A percentile compares a stretch with the other conserved stretches of the same genome.
Conservation (phyloP, 192 early-diverging fungal species). For the Obelidium mucronatum region DNA sequence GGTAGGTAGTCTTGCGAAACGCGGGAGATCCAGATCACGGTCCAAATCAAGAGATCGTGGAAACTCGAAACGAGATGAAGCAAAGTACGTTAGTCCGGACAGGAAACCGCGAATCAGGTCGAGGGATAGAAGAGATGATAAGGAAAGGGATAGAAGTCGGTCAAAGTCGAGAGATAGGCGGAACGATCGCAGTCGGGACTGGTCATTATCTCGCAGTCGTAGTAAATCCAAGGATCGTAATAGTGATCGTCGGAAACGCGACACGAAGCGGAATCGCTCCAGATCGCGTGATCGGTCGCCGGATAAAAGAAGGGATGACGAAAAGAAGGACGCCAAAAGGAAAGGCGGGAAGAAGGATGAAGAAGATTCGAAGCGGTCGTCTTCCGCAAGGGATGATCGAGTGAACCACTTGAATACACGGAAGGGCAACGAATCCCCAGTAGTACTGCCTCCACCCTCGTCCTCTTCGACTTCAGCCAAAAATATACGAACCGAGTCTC, state of each 20-base stretch:
- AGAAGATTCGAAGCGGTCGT: no score
- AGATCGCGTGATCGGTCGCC: slow-evolving; percentile 2
- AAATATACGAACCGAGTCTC: background rate
- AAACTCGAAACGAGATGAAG: no score
- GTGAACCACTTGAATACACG: background rate
- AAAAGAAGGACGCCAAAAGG: slow-evolving; percentile 1
- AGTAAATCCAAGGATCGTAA: slow-evolving; percentile 5
- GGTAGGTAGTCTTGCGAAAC: background rate
- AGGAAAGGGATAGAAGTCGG: slow-evolving; percentile 7
- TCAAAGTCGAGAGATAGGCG: slow-evolving; percentile 4
- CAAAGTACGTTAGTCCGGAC: slow-evolving; percentile 2
- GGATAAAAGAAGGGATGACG: background rate
- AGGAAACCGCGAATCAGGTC: background rate
- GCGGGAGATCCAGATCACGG: background rate
- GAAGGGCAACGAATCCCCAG: no score
- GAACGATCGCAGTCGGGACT: slow-evolving; percentile 12
- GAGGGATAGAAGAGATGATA: background rate
- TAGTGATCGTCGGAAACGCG: background rate
- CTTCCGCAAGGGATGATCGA: background rate
- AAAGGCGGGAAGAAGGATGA: background rate
- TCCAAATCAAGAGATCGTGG: background rate
- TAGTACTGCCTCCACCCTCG: background rate
- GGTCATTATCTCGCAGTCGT: background rate
- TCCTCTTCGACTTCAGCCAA: background rate
- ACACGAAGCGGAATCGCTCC: background rate